Conservation (phyloP, 306 rosid genomes). For the Prunus persica region Prunus_persica_NCBIv2 NC_034015.1:18911501-18912000, state of each 20-base stretch:
- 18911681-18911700: slow-evolving; percentile 80
- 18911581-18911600: slow-evolving; percentile 72
- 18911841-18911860: slow-evolving; percentile 8
- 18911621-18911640: slow-evolving; percentile 90
- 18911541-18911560: background rate
- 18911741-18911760: slow-evolving; percentile 75
- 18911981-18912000: slow-evolving; percentile 98
- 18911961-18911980: slow-evolving; percentile 99
- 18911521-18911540: background rate
- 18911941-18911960: slow-evolving; percentile 99
- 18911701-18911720: slow-evolving; percentile 88
- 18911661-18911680: slow-evolving; percentile 85
- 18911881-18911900: slow-evolving; percentile 20
- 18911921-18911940: slow-evolving; percentile 99
- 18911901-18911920: slow-evolving; percentile 81
- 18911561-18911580: slow-evolving; percentile 61
- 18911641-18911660: slow-evolving; percentile 98
- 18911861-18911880: slow-evolving; percentile 19
- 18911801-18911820: slow-evolving; percentile 21
- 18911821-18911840: slow-evolving; percentile 12
- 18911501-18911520: slow-evolving; percentile 8
- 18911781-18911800: slow-evolving; percentile 96
- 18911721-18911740: slow-evolving; percentile 76
- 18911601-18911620: slow-evolving; percentile 82
- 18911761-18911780: slow-evolving; percentile 81